Conservation (phyloP, 306 rosid genomes). For the Casuarina glauca region DNA sequence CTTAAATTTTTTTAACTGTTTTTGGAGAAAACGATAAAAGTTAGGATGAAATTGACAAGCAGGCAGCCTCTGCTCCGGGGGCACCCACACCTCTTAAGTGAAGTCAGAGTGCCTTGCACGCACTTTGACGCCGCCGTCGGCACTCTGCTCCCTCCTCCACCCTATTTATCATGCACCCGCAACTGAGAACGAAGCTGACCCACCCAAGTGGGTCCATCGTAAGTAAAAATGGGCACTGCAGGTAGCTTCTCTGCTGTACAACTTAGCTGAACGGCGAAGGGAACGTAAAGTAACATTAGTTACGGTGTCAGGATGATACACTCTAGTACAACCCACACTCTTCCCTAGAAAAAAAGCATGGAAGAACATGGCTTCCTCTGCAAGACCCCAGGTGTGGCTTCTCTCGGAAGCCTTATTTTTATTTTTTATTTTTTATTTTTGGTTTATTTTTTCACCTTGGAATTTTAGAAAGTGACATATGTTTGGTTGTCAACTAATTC, state of each 20-base stretch:
- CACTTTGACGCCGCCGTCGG: conserved; percentile 2
- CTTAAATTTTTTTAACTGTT: too few species aligned
- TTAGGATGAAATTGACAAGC: background rate
- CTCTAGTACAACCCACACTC: conserved; percentile 14
- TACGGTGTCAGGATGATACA: conserved; percentile 16
- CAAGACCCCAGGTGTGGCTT: conserved; percentile 11
- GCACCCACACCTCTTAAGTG: background rate
- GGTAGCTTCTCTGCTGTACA: conserved; percentile 36
- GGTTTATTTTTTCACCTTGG: background rate
- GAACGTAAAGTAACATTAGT: background rate
- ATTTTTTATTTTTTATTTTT: background rate
- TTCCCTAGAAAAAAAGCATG: conserved; percentile 9
- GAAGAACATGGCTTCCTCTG: conserved; percentile 35
- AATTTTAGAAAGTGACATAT: background rate
- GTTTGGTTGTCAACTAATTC: too few species aligned
- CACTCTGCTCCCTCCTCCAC: conserved; percentile 16
- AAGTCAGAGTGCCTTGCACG: conserved; percentile 12
- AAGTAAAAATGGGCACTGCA: conserved; percentile 2
- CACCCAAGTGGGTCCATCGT: background rate
- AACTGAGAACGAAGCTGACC: background rate
- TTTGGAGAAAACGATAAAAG: background rate
- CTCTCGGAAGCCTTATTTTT: background rate
- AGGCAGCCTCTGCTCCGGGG: background rate
- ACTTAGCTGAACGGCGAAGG: conserved; percentile 31
- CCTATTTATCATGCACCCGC: conserved; percentile 8